Evolutionary conservation across 768 basidiomycete genomes (phyloP).

Genomic region (Tricholoma matsutake): DNA sequence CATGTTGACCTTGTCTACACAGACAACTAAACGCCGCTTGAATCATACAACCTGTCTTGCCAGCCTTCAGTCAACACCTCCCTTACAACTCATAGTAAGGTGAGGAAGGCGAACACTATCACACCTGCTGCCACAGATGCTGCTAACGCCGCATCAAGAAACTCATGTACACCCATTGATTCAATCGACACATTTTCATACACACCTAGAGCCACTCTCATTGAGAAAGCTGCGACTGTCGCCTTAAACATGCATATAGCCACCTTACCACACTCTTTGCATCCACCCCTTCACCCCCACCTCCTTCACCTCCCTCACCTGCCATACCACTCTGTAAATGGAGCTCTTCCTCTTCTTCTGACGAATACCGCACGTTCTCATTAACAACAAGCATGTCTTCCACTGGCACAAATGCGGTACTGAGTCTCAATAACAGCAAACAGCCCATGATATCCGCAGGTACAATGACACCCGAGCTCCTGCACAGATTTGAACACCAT

Average conservation of each 20-base stretch:
- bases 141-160: not conserved
- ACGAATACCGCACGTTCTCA: not conserved
- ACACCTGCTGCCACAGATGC: not conserved
- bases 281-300: not conserved
- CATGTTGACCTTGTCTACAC: not conserved
- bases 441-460: not conserved
- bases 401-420: not conserved
- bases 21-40: not conserved
- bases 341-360: not conserved
- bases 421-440: not conserved
- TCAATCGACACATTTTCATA: not conserved
- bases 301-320: not conserved
- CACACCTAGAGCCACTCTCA: too few relatives aligned
- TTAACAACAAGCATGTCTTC: not conserved
- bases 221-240: not conserved
- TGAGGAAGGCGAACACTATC: not conserved
- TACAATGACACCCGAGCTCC: not conserved
- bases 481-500: not conserved
- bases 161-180: not conserved
- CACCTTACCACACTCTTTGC: not conserved
- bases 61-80: not conserved
- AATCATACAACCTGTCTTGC: not conserved
- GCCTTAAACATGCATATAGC: not conserved
- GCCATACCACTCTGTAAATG: not conserved
- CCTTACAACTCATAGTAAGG: not conserved